Evolutionary conservation across 768 basidiomycete genomes (phyloP).

Genomic region (Termitomyces sp.): DNA sequence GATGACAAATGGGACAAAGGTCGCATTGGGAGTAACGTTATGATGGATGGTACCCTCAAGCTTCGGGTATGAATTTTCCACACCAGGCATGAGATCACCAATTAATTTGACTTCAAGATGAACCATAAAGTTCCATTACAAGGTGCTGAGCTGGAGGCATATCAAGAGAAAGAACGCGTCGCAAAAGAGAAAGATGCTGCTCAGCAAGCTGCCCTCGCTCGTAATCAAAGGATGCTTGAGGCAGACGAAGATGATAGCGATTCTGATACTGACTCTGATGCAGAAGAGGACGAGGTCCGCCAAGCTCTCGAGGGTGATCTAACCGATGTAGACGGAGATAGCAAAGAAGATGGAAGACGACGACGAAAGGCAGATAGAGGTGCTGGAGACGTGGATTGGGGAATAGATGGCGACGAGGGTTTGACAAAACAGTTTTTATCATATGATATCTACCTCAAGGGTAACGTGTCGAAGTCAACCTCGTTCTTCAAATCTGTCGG

Average conservation of each 20-base stretch:
- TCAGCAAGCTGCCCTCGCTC: constrained; percentile 75
- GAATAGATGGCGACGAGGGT: constrained; percentile 70
- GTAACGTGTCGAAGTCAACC: constrained; percentile 83
- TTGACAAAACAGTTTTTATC: constrained; percentile 70
- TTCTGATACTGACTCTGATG: constrained; percentile 62
- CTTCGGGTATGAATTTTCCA: constrained; percentile 46
- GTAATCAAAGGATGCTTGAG: constrained; percentile 85
- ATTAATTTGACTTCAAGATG: constrained; percentile 43
- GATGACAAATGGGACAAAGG: constrained; percentile 88
- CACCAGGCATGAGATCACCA: neutral
- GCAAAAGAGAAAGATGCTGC: constrained; percentile 82
- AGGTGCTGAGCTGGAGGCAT: constrained; percentile 81
- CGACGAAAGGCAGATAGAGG: constrained; percentile 41
- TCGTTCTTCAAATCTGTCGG: constrained; percentile 82
- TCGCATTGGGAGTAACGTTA: constrained; percentile 78
- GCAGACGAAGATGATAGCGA: constrained; percentile 90
- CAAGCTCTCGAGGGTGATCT: constrained; percentile 45
- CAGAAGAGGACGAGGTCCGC: constrained; percentile 58
- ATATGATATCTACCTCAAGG: constrained; percentile 96
- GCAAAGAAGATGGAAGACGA: constrained; percentile 18
- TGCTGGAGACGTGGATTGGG: constrained; percentile 59
- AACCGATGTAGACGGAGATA: constrained; percentile 38
- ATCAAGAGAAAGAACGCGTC: constrained; percentile 68
- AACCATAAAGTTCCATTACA: constrained; percentile 85
- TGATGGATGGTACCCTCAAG: constrained; percentile 67